Conservation (phyloP, 2,329 filamentous ascomycete species). For the Lasiodiplodia hormozganensis region DNA sequence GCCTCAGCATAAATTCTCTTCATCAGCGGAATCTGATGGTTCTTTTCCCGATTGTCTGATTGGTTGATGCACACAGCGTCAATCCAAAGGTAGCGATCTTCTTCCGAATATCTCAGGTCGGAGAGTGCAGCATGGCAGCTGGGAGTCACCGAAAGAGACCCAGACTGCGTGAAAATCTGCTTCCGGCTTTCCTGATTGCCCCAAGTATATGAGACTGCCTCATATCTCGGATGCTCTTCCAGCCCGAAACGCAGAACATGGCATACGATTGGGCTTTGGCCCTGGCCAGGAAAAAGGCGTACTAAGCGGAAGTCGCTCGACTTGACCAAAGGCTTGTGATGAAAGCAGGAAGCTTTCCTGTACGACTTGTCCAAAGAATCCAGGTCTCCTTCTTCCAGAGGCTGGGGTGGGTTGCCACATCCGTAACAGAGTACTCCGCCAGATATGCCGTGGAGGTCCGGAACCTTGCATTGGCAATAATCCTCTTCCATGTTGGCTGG, state of each 20-base stretch:
- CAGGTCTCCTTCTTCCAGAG: no score
- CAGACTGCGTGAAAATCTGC: slow-evolving; percentile 1
- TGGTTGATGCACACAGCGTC: slow-evolving; percentile 25
- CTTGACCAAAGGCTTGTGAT: neutral
- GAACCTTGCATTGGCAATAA: neutral
- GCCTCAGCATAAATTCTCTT: neutral
- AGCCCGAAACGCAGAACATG: neutral
- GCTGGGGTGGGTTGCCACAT: neutral
- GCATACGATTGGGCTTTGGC: neutral
- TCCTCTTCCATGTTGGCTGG: neutral
- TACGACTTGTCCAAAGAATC: neutral
- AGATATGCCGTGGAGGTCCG: neutral
- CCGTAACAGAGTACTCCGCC: neutral
- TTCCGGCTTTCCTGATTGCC: slow-evolving; percentile 16
- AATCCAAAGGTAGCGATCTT: slow-evolving; percentile 1
- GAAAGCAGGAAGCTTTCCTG: neutral
- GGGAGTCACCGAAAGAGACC: neutral
- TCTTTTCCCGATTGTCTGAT: neutral
- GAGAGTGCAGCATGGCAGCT: neutral
- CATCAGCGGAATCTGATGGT: slow-evolving; percentile 18
- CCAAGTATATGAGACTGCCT: slow-evolving; percentile 33
- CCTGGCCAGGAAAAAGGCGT: neutral
- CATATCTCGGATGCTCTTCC: slow-evolving; percentile 26
- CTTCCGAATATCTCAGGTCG: neutral
- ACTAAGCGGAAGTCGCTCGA: slow-evolving; percentile 10